Percentiles rank a stretch among this genome's conserved stretches.
Conservation (phyloP, 2,329 filamentous ascomycete species). For the Alternaria sp. region DNA sequence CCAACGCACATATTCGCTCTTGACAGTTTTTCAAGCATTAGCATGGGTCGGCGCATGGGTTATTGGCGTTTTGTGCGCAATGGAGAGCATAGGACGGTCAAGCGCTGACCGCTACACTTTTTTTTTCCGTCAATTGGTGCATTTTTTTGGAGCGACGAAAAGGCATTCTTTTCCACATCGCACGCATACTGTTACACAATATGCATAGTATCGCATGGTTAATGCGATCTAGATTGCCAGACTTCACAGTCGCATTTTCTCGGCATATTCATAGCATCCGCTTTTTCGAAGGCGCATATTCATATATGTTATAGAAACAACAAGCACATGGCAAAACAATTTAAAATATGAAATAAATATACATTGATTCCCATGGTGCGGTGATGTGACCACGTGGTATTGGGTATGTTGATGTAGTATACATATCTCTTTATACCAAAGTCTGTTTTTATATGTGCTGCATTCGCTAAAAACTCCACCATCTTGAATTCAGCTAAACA, state of each 20-base stretch:
- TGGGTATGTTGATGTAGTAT: not conserved
- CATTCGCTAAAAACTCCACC: too few species aligned
- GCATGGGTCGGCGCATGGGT: slow-evolving; percentile 2
- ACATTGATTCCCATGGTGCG: too few species aligned
- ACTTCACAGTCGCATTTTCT: not conserved
- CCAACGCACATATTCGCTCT: too few species aligned
- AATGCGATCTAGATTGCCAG: not conserved
- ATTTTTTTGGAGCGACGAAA: too few species aligned
- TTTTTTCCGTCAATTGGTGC: not conserved
- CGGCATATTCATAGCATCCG: not conserved
- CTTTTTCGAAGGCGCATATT: not conserved
- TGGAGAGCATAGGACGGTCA: slow-evolving; percentile 15
- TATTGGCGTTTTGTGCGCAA: not conserved
- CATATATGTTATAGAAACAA: not conserved
- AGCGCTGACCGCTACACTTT: slow-evolving; percentile 20
- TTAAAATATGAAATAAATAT: not conserved
- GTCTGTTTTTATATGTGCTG: not conserved
- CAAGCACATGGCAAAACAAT: not conserved
- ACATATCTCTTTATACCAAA: not conserved
- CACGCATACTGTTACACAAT: not conserved
- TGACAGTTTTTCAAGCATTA: not conserved
- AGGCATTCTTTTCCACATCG: not conserved
- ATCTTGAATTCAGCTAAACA: too few species aligned
- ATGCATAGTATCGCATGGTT: not conserved
- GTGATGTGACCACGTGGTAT: not conserved